Base-by-base conservation (phyloP, 768 basidiomycete species). In the Pseudohyphozyma bogoriensis region DNA sequence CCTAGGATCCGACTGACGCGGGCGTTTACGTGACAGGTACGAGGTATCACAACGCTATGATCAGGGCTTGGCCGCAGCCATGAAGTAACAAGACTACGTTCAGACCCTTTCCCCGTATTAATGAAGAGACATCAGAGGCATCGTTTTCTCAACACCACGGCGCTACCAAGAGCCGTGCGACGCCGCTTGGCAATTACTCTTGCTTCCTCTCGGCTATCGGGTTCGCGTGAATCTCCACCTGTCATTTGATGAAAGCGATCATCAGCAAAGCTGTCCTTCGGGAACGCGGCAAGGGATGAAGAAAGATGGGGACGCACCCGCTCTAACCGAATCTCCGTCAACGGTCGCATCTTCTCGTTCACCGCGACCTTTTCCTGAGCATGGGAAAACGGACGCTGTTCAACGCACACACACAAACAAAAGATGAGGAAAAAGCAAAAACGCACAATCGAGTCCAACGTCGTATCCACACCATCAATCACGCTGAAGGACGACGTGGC, bases 391-490 rank as follows among this genome's bases (percentile, higher is more conserved):
- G 49, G 29, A 13, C 1, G 15, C 36, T 12, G 5, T 28, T 45
- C 24, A 28, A 7, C 28, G 1, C 22, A 6, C 22, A 22, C 13
- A 28, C 7, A 18, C 18, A 20, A 18, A 5, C 3, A 3, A 2
- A 31, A 1, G 18, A 20, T 15, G 29, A 20, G 28, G 10, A 22
- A 13, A 18, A 10, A 10, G 24, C 3, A 16, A 28, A 20, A 51
- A 28, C 84, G 82, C 73, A 97, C 95, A 82, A 96, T 89, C n/a
- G 81, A 79, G 68, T 97, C 95, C 47, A 99, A 76, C 7, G 92
- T 88, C 5, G 88, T 83, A 72, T 99, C 92, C n/a, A 81, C 81
- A 24, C 95, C 95, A 71, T 99, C 95, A 67, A 99, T 97, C n/a
- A 99, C 91, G 49, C 77, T 78, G 55, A 7, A 20, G 15, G 10